phyloP scores from a whole-genome alignment of 2,329 filamentous ascomycete genomes.

The Alternaria gansuensis region DNA sequence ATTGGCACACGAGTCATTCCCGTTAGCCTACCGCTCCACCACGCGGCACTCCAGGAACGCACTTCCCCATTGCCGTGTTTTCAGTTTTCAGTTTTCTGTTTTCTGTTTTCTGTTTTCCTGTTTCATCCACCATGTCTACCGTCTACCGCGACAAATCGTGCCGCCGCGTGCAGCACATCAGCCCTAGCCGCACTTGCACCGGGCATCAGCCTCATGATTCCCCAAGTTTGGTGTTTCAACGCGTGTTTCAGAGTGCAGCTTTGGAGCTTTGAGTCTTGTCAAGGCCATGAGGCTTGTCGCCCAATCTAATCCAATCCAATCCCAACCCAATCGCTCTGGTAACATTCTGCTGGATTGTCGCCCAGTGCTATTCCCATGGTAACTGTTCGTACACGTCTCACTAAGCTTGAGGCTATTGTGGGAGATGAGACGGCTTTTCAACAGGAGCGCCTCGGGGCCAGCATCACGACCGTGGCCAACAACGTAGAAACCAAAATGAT shows the following conservation, averaged over 20 bases:
- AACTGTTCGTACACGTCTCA: conserved; percentile 2
- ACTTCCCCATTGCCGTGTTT: conserved; percentile 5
- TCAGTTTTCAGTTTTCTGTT: too few species aligned
- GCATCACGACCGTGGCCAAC: conserved; percentile 3
- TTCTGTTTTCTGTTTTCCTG: conserved; percentile 11
- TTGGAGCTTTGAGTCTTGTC: not conserved
- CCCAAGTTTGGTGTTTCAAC: conserved; percentile 15
- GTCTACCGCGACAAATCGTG: conserved; percentile 10
- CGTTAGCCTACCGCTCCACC: conserved; percentile 5
- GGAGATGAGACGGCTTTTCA: conserved; percentile 8
- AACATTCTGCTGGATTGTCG: conserved; percentile 10
- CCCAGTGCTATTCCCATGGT: conserved; percentile 8
- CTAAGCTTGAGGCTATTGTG: conserved; percentile 7
- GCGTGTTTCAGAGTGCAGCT: conserved; percentile 3
- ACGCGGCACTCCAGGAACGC: conserved; percentile 18
- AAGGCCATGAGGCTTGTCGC: conserved; percentile 4
- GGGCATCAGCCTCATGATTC: conserved; percentile 14
- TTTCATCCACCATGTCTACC: not conserved
- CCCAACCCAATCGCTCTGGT: conserved; percentile 6
- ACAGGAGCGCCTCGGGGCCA: not conserved
- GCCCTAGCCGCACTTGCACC: conserved; percentile 21
- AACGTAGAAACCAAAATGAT: not conserved
- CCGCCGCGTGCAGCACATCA: conserved; percentile 7
- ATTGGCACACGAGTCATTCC: not conserved
- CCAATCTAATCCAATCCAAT: not conserved